Evolutionary conservation across 371 early-diverging fungal species (phyloP), one percentile per base, ranked within the genome.

Genomic region (Dichotomocladium elegans): DNA sequence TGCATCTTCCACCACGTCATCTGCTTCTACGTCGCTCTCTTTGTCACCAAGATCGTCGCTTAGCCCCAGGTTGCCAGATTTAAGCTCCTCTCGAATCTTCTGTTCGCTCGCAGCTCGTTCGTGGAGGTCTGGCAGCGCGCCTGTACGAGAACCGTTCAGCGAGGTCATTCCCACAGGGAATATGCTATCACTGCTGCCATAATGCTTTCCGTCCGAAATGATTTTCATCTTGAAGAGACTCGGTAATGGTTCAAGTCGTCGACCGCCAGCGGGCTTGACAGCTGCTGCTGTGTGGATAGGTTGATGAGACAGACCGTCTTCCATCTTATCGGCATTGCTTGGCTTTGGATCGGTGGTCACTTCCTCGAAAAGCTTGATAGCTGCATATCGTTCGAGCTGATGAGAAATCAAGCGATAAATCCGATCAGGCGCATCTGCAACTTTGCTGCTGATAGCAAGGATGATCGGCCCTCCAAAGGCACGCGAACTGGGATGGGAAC

Each of bases 61-160:
- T 37, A 21, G 37, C 8, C n/a, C 17, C 37, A 37, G 34, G 37
- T 8, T 15, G 37, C 3, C n/a, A 34, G 35, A 9, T 17, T n/a
- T n/a, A n/a, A n/a, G n/a, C 8, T 37, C 9, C 3, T 37, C 37
- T 37, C 37, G 4, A n/a, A 37, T 6, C 8, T 9, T n/a, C 37
- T 37, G 37, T 17, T 37, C 21, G n/a, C 21, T 37, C 17, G 37
- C 5, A 17, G 15, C 37, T 37, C 37, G 10, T 37, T 37, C 37
- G n/a, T 37, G 17, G 2, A 37, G 8, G 9, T 37, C 37, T 21
- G n/a, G 17, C 4, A 37, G 37, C 5, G n/a, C 37, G 90, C 19
- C 87, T 81, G 60, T 95, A n/a, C n/a, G n/a, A n/a, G n/a, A n/a
- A 95, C 26, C 97, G 85, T 68, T 96, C 96, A 41, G 96, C 68